A percentile compares a stretch with the other conserved stretches of the same genome.
Conservation (phyloP, 257 asterid genomes). For the Solanum megistacrolobum region DNA sequence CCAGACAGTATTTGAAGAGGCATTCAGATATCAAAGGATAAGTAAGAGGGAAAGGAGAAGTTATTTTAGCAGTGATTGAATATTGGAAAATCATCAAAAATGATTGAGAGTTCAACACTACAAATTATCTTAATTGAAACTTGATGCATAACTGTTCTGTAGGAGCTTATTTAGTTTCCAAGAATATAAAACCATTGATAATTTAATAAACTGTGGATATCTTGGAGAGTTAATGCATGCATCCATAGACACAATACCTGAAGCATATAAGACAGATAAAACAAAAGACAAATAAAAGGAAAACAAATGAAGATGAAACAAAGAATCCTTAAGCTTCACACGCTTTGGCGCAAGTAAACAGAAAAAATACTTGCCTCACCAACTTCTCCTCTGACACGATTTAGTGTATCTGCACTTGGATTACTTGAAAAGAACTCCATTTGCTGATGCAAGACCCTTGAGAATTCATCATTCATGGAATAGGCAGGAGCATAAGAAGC, state of each 20-base stretch:
- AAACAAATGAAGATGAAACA: neutral
- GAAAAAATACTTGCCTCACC: constrained; percentile 57
- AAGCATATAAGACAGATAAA: neutral
- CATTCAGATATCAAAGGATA: neutral
- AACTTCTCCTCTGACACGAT: constrained; percentile 92
- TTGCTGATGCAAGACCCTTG: constrained; percentile 97
- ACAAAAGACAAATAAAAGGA: neutral
- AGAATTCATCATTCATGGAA: constrained; percentile 97
- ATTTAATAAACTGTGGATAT: neutral
- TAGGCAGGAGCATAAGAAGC: constrained; percentile 88
- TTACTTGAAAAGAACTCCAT: constrained; percentile 98
- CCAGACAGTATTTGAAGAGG: neutral
- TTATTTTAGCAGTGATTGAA: neutral
- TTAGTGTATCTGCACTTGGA: constrained; percentile 85
- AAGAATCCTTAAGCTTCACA: neutral
- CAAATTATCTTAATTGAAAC: neutral
- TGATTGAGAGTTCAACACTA: neutral
- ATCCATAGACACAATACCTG: neutral
- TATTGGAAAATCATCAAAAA: neutral
- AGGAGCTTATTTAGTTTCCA: neutral
- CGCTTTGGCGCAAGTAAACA: neutral
- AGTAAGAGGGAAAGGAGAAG: neutral
- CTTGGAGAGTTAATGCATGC: neutral
- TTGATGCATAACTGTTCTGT: neutral
- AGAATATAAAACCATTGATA: neutral